These are phyloP conservation scores for Saccharomycopsis olivae DNA, from an alignment of 805 yeast species.

Conservation along the genomic window DNA sequence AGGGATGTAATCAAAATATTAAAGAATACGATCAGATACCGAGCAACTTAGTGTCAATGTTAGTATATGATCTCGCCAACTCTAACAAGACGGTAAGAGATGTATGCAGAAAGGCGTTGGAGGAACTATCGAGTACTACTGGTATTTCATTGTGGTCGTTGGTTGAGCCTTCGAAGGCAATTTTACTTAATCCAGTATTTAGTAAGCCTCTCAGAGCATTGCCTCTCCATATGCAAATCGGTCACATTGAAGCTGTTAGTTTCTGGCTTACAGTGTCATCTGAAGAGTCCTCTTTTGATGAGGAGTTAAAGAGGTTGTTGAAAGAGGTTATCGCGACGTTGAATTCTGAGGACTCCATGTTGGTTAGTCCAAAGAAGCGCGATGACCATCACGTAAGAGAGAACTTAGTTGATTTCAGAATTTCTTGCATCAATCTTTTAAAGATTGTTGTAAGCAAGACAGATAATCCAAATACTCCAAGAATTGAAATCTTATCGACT, in stretches of 20 bases:
- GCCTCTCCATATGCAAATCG: constrained; percentile 98
- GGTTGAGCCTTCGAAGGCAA: constrained; percentile 71
- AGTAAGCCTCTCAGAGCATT: constrained; percentile 93
- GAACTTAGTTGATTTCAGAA: constrained; percentile 75
- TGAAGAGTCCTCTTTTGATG: constrained; percentile 75
- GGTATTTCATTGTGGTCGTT: constrained; percentile 60
- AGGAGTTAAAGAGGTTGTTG: constrained; percentile 73
- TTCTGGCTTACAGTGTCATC: constrained; percentile 75
- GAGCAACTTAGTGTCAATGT: constrained; percentile 58
- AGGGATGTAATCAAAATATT: constrained; percentile 52
- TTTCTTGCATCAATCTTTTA: constrained; percentile 78
- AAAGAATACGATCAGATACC: constrained; percentile 48
- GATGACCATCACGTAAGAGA: constrained; percentile 82
- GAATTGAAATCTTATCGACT: constrained; percentile 81
- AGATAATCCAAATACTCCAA: constrained; percentile 66
- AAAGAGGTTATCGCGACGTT: constrained; percentile 88
- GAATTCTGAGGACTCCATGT: constrained; percentile 93
- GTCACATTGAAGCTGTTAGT: constrained; percentile 91
- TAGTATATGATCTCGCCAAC: constrained; percentile 87
- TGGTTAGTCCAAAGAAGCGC: constrained; percentile 70
- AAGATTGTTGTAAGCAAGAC: constrained; percentile 78
- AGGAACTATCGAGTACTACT: constrained; percentile 63
- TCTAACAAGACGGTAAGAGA: constrained; percentile 73
- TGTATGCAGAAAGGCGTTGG: constrained; percentile 65
- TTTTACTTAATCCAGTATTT: constrained; percentile 84